Evolutionary conservation across 192 early-diverging fungal species (phyloP).

Genomic region (Linnemannia zychae): DNA sequence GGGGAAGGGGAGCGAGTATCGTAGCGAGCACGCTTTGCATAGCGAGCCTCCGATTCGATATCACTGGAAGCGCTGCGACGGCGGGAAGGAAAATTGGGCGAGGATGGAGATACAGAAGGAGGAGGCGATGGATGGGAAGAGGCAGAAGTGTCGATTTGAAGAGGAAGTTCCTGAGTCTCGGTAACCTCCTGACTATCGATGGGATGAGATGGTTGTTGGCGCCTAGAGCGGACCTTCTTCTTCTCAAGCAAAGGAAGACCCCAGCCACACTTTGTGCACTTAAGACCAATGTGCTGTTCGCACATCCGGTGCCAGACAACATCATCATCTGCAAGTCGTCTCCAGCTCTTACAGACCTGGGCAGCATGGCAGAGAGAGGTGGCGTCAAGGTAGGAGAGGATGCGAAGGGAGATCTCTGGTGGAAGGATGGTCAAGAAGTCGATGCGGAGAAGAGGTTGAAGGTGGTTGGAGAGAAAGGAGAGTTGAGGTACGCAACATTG

Average conservation of each 20-base stretch:
- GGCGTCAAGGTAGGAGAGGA: conserved; percentile 93
- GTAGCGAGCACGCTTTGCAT: conserved; percentile 38
- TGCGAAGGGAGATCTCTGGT: conserved; percentile 82
- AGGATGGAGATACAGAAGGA: conserved; percentile 18
- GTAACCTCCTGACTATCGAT: conserved; percentile 9
- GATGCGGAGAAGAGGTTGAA: conserved; percentile 82
- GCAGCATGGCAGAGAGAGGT: conserved; percentile 91
- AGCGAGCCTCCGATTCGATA: background rate
- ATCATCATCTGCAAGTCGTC: conserved; percentile 88
- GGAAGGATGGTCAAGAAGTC: conserved; percentile 87
- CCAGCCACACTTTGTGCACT: conserved; percentile 97
- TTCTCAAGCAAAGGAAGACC: conserved; percentile 89
- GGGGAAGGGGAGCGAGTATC: conserved; percentile 27
- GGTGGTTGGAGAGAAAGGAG: conserved; percentile 79
- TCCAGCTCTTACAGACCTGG: conserved; percentile 88
- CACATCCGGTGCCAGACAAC: conserved; percentile 97
- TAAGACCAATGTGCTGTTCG: conserved; percentile 96
- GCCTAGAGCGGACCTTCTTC: conserved; percentile 63
- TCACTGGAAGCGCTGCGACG: conserved; percentile 28
- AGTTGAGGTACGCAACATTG: conserved; percentile 90
- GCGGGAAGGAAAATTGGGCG: conserved; percentile 3
- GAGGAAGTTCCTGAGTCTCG: conserved; percentile 6
- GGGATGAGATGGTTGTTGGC: conserved; percentile 14
- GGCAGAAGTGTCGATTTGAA: conserved; percentile 10
- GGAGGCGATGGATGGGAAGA: conserved; percentile 34